A percentile compares a stretch with the other conserved stretches of the same genome.
These are phyloP conservation scores for Drosera capensis DNA, from an alignment of 148 eudicot species.

Conservation along the genomic window DNA sequence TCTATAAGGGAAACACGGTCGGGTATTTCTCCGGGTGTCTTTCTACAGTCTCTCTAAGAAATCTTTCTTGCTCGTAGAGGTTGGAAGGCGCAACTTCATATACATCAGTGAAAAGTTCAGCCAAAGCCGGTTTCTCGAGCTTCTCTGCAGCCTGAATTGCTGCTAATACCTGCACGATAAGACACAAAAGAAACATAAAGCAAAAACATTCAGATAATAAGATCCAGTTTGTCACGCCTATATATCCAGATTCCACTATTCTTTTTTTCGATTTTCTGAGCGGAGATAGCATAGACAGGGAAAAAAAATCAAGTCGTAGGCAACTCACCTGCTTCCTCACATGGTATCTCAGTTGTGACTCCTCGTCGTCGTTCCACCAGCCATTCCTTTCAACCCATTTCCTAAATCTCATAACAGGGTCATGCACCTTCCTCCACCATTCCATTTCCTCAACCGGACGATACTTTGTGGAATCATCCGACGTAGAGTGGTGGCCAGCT, in stretches of 20 bases:
- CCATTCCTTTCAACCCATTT: conserved; percentile 58
- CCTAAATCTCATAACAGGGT: conserved; percentile 50
- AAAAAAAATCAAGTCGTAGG: neutral
- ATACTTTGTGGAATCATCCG: conserved; percentile 79
- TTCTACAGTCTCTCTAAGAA: conserved; percentile 21
- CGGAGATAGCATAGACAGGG: neutral
- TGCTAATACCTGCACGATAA: conserved; percentile 30
- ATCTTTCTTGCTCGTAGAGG: conserved; percentile 27
- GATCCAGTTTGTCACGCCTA: neutral
- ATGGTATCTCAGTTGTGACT: conserved; percentile 26
- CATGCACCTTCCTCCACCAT: conserved; percentile 42
- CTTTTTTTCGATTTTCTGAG: neutral
- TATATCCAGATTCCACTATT: neutral
- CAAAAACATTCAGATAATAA: no score
- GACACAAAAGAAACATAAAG: no score
- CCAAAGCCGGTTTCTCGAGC: conserved; percentile 40
- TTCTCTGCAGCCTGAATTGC: conserved; percentile 65
- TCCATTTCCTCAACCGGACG: conserved; percentile 65
- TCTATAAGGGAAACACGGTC: neutral
- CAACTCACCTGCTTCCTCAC: conserved; percentile 45
- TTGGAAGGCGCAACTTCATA: conserved; percentile 38
- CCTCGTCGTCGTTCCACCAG: conserved; percentile 68
- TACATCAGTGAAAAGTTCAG: conserved; percentile 56
- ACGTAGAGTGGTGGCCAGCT: conserved; percentile 80
- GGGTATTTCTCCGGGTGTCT: conserved; percentile 22